Evolutionary conservation across 805 yeast genomes (phyloP), one percentile per base, ranked within the genome.

Genomic region (Scheffersomyces coipomensis): DNA sequence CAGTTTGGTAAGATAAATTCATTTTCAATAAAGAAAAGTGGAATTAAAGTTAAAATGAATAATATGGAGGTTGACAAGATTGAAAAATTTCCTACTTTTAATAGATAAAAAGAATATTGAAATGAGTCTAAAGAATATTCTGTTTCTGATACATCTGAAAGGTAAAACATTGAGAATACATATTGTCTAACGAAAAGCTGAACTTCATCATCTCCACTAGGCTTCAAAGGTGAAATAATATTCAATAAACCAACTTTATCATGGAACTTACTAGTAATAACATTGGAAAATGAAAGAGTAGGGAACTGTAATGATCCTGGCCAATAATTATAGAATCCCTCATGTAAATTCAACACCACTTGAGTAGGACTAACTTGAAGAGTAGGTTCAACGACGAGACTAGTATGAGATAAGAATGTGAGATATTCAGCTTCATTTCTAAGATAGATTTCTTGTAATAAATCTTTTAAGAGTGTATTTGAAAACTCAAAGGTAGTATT

Each of bases 371-470:
- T 22, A 19, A 43, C 21, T 21, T 30, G 38, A 15, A 53, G 25
- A 2, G n/a, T 30, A 1, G 64, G 65, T 12, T 38, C 40, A 8
- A 50, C 44, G 1, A 45, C 34, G n/a, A 59, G 51, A 7, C 61
- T 53, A 8, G 45, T 27, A 3, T 47, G 36, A n/a, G 42, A 41
- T 5, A 39, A 36, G 13, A 43, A 34, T 1, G 41, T 27, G 9
- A 53, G 18, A 39, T 58, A 58, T 4, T 30, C 25, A 2, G 43
- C 39, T 46, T 56, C 55, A 34, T 48, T 43, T 33, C 58, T 44
- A 25, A 52, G 19, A 38, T 58, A 60, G 18, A 48, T 37, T 26
- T 49, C 53, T 25, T 37, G 37, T 13, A 51, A 15, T 17, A 49
- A 16, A 4, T 23, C 5, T 19, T 25, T 29, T 9, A 44, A 35